These are phyloP conservation scores for Flaveria sonorensis DNA, from an alignment of 129 eudicot genomes.

Conservation along the genomic window DNA sequence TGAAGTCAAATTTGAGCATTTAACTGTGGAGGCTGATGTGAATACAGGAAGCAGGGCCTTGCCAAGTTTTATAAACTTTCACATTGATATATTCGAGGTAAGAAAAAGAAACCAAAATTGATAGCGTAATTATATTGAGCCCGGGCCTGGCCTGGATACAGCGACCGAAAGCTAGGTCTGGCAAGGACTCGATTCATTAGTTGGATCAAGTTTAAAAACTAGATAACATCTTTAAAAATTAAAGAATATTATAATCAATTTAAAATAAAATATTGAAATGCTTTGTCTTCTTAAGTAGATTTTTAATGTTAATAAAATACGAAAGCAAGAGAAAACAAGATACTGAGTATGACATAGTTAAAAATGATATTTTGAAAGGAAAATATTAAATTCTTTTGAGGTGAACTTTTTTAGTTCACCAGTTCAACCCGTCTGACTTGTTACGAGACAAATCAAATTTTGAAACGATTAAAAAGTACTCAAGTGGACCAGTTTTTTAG, in stretches of 20 bases:
- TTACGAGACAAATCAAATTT: not conserved
- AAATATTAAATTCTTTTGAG: too few species aligned
- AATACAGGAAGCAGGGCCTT: slow-evolving; percentile 71
- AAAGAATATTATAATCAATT: not conserved
- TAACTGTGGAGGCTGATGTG: slow-evolving; percentile 69
- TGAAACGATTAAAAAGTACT: not conserved
- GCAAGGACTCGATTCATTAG: not conserved
- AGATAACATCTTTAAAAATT: too few species aligned
- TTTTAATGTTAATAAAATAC: not conserved
- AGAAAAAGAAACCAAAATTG: not conserved
- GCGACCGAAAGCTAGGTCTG: too few species aligned
- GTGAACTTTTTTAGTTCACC: too few species aligned
- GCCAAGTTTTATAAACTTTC: slow-evolving; percentile 63
- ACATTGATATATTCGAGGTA: slow-evolving; percentile 54
- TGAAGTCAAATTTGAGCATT: slow-evolving; percentile 70
- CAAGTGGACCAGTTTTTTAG: not conserved
- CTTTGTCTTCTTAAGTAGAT: not conserved
- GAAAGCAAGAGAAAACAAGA: not conserved
- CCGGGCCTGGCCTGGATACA: too few species aligned
- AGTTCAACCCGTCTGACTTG: too few species aligned
- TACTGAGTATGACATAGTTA: not conserved
- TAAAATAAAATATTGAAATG: not conserved
- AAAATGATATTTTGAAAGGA: not conserved
- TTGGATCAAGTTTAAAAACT: not conserved
- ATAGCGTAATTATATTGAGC: too few species aligned